Evolutionary conservation across 371 early-diverging fungal species (phyloP).

Genomic region (Capillidium rhysosporum): DNA sequence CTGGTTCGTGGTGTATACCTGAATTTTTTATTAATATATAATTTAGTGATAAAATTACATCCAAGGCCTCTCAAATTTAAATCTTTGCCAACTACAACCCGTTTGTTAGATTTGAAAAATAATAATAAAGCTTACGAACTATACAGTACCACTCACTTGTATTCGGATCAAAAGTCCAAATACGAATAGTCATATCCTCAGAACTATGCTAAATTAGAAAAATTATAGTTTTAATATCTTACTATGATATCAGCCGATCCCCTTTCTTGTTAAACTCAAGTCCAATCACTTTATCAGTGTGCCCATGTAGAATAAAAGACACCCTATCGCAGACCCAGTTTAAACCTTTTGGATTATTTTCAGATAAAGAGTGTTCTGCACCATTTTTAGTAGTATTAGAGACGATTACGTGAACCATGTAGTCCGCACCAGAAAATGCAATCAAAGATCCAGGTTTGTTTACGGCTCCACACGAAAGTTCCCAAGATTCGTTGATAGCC

Average conservation of each 20-base stretch:
- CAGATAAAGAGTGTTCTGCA: too few species aligned
- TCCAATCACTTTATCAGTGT: background rate
- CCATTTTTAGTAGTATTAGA: background rate
- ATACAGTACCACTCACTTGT: background rate
- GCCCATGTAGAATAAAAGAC: background rate
- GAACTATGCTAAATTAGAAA: background rate
- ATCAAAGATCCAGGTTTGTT: background rate
- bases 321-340: background rate
- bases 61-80: too few species aligned
- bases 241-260: background rate
- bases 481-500: too few species aligned
- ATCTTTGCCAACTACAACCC: too few species aligned
- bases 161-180: background rate
- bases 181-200: background rate
- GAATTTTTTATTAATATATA: too few species aligned
- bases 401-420: background rate
- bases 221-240: background rate
- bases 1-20: too few species aligned
- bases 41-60: too few species aligned
- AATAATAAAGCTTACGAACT: too few species aligned
- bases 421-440: background rate
- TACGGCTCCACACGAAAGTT: too few species aligned
- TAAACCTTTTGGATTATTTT: background rate
- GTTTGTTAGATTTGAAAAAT: too few species aligned
- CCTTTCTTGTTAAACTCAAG: constrained; percentile 2